Percentiles rank a stretch among this genome's conserved stretches.
These are phyloP conservation scores for Oryza coarctata DNA, from an alignment of 176 grass and related monocot species.

Conservation along the genomic window DNA sequence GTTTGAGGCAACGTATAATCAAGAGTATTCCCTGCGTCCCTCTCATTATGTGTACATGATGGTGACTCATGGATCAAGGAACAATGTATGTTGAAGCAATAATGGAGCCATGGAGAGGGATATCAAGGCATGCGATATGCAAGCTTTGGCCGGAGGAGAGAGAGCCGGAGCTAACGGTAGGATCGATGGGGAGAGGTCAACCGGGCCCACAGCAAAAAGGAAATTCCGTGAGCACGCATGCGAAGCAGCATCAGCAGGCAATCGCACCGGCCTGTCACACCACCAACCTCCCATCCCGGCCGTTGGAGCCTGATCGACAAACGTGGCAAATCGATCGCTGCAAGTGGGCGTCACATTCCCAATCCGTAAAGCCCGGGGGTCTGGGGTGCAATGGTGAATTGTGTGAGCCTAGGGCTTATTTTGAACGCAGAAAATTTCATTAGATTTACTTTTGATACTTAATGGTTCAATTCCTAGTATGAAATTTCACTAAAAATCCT, in stretches of 20 bases:
- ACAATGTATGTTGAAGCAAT: slow-evolving; percentile 42
- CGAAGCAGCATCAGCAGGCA: not conserved
- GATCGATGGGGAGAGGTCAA: slow-evolving; percentile 26
- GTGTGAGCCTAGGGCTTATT: too few species aligned
- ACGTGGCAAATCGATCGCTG: slow-evolving; percentile 5
- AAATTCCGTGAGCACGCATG: slow-evolving; percentile 25
- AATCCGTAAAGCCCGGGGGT: slow-evolving; percentile 26
- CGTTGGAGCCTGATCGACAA: not conserved
- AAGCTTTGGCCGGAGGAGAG: not conserved
- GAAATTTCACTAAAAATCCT: too few species aligned
- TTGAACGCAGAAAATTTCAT: too few species aligned
- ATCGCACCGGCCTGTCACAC: not conserved
- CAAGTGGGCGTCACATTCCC: slow-evolving; percentile 50
- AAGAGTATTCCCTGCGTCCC: not conserved
- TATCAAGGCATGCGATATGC: not conserved
- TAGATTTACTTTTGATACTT: too few species aligned
- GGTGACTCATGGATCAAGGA: slow-evolving; percentile 28
- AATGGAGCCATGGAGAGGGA: slow-evolving; percentile 33
- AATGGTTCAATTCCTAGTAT: too few species aligned
- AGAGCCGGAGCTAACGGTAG: not conserved
- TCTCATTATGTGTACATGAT: slow-evolving; percentile 25
- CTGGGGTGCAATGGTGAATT: too few species aligned
- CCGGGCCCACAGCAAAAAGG: not conserved
- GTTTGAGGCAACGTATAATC: not conserved
- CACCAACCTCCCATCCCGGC: not conserved